Evolutionary conservation across 2,329 filamentous ascomycete genomes (phyloP).

Genomic region (Neofusicoccum umdonicola): DNA sequence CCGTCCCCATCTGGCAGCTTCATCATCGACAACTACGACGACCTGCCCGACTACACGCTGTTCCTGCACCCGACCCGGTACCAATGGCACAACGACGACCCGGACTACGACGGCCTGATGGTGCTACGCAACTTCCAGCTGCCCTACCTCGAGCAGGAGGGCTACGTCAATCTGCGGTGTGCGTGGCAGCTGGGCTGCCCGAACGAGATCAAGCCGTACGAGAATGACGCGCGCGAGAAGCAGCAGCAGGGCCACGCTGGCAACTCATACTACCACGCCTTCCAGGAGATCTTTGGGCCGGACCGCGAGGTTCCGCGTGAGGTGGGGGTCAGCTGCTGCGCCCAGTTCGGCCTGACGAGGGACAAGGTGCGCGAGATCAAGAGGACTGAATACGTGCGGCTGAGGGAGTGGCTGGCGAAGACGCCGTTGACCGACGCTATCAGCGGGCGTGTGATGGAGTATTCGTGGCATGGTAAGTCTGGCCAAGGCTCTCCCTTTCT

Average conservation of each 20-base stretch:
- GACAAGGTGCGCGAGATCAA: constrained; percentile 47
- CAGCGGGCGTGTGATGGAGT: constrained; percentile 56
- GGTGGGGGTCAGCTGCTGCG: constrained; percentile 54
- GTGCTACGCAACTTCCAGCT: constrained; percentile 50
- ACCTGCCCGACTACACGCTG: constrained; percentile 40
- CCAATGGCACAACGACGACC: constrained; percentile 53
- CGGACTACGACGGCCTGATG: constrained; percentile 50
- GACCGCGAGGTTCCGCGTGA: constrained; percentile 37
- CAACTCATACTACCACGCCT: constrained; percentile 49
- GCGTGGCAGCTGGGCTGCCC: constrained; percentile 54
- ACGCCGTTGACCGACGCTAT: constrained; percentile 49
- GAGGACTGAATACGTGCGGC: constrained; percentile 49
- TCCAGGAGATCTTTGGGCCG: constrained; percentile 49
- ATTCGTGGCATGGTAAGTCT: constrained; percentile 58
- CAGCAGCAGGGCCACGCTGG: constrained; percentile 47
- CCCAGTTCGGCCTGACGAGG: constrained; percentile 54
- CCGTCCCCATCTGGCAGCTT: constrained; percentile 27
- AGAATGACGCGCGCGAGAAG: constrained; percentile 38
- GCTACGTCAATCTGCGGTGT: constrained; percentile 56
- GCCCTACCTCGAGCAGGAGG: constrained; percentile 47
- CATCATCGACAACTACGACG: constrained; percentile 42
- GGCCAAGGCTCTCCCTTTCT: not conserved
- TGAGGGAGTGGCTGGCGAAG: constrained; percentile 48
- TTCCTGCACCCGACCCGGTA: constrained; percentile 44
- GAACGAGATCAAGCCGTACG: constrained; percentile 48